Evolutionary conservation across 1,139 yeast genomes (phyloP), one percentile per base, ranked within the genome.

Genomic region (Chernovozyma aurita): DNA sequence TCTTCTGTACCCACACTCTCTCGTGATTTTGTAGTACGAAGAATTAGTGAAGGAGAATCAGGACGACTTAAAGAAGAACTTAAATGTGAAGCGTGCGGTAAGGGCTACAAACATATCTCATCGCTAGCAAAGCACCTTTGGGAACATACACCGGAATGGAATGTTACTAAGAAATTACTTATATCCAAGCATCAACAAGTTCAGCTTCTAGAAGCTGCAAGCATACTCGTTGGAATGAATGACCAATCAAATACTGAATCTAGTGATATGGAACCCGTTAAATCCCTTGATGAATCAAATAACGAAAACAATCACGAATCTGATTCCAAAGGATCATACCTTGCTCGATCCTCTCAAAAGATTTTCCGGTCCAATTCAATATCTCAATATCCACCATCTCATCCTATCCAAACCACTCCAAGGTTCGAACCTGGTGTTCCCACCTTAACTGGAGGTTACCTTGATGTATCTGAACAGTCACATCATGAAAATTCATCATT

Each of bases 101-200:
- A 86, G 56, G 94, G 94, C 12, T 85, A 85, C 55, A 86, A 85
- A 55, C 95, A 85, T 59, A 82, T 85, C 8, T 80, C 90, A 2
- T 82, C 92, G 16, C 68, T 85, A 42, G 72, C 95, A 73, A 46
- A 86, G 75, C 72, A 88, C 73, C 62, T 67, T 69, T 53, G 90
- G 95, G 71, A 68, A 44, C 95, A 86, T 55, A 86, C 95, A 0
- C 95, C 95, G 0, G 95, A 86, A 55, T 86, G 95, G 95, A 84
- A 80, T 51, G 82, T 82, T 50, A 86, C 95, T 2, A 82, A 85
- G 46, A 84, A 83, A 53, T 65, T 86, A 35, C 63, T 83, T 31
- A 85, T 86, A 32, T 80, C 90, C n/a, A 86, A 86, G 57, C 95
- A 86, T 57, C 95, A 86, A 57, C 95, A 86, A 56, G 95, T 86